Evolutionary conservation across 1,284 basidiomycete genomes (phyloP), one percentile per base, ranked within the genome.

Genomic region (Mycena citricolor): DNA sequence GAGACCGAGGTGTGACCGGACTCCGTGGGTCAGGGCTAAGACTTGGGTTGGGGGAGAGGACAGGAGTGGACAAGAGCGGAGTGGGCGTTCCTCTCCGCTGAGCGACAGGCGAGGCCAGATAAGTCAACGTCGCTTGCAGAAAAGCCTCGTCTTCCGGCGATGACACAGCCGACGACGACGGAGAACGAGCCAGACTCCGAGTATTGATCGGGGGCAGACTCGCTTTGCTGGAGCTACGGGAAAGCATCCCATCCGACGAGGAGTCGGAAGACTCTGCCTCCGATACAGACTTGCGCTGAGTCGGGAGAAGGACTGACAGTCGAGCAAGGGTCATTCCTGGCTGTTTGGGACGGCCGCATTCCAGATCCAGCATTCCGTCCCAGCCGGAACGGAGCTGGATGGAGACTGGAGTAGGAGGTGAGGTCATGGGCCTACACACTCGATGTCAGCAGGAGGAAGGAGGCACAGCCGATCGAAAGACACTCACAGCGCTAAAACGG

Each of bases 281-380:
- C n/a, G n/a, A n/a, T n/a, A 32, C 38, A 10, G 47, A 49, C 12
- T 44, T 49, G 8, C 47, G 32, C 7, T 39, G 14, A 8, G 38
- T 22, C 4, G 6, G 5, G 11, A 34, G 21, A n/a, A 36, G 23
- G 26, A 36, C n/a, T 1, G 32, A 36, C 6, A 35, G 40, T 8
- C 46, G 8, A 6, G 14, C 14, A 32, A 5, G 31, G n/a, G 13
- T 10, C 24, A n/a, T 8, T 21, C 48, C 65, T 68, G 31, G 63
- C 52, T n/a, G n/a, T n/a, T n/a, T n/a, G n/a, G n/a, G n/a, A n/a
- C n/a, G n/a, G n/a, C n/a, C n/a, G n/a, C n/a, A n/a, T n/a, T n/a
- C n/a, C n/a, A n/a, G n/a, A 33, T 70, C 66, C 26, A 75, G 62
- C 57, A 70, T 70, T 42, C 76, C 74, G 47, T 79, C 76, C 74